These are phyloP conservation scores for Mycena crocata DNA, from an alignment of 768 basidiomycete species.

Conservation along the genomic window DNA sequence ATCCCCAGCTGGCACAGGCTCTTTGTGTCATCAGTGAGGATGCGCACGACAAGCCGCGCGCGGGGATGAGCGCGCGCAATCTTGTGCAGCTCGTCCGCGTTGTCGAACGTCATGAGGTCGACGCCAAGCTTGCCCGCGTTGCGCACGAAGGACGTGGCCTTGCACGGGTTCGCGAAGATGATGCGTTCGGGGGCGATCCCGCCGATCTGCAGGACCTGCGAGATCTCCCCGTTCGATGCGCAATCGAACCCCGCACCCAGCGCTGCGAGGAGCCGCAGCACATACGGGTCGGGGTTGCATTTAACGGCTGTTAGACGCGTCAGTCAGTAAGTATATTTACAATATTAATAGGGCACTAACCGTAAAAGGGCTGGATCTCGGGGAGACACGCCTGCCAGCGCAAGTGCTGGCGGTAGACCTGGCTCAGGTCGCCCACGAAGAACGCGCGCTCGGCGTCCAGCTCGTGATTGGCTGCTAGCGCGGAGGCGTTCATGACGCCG, in stretches of 20 bases:
- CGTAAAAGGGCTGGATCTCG: slow-evolving; percentile 92
- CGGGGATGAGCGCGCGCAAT: slow-evolving; percentile 81
- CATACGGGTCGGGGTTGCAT: slow-evolving; percentile 97
- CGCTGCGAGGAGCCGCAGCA: slow-evolving; percentile 89
- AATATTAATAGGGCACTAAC: slow-evolving; percentile 53
- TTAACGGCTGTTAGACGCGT: slow-evolving; percentile 79
- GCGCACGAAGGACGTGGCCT: slow-evolving; percentile 93
- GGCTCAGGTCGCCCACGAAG: slow-evolving; percentile 93
- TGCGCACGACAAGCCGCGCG: slow-evolving; percentile 92
- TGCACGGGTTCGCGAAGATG: slow-evolving; percentile 99
- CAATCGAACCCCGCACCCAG: slow-evolving; percentile 97
- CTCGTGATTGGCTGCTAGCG: slow-evolving; percentile 47
- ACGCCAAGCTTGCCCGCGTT: slow-evolving; percentile 83
- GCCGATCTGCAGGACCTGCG: slow-evolving; percentile 80
- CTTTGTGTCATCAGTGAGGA: slow-evolving; percentile 96
- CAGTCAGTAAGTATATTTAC: slow-evolving; percentile 36
- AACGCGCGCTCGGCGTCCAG: slow-evolving; percentile 92
- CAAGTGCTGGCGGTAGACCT: slow-evolving; percentile 86
- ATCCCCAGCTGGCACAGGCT: slow-evolving; percentile 92
- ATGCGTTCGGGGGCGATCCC: slow-evolving; percentile 85
- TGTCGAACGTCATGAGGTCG: slow-evolving; percentile 98
- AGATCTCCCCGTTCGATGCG: slow-evolving; percentile 94
- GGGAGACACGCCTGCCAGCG: slow-evolving; percentile 85
- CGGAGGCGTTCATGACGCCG: slow-evolving; percentile 79
- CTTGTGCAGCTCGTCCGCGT: slow-evolving; percentile 95